Conservation (phyloP, 2,329 filamentous ascomycete species). For the Huntiella decipiens region DNA sequence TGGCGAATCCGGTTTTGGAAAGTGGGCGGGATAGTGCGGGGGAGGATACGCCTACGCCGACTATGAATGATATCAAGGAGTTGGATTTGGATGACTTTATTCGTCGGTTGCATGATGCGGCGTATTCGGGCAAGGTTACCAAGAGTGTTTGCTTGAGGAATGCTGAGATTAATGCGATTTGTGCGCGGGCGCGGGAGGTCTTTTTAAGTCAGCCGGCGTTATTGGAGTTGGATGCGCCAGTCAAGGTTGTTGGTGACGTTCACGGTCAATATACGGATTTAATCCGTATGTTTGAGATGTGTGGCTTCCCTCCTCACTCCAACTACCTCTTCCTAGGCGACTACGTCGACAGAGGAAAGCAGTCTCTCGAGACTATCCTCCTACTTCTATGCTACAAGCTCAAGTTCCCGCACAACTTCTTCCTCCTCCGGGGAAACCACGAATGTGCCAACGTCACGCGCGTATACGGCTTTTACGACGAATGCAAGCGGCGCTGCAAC, state of each 20-base stretch:
- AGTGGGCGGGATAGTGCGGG: slow-evolving; percentile 23
- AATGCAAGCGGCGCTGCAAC: slow-evolving; percentile 90
- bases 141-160: slow-evolving; percentile 97
- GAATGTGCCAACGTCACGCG: slow-evolving; percentile 92
- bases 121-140: slow-evolving; percentile 89
- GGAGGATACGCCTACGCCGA: slow-evolving; percentile 31
- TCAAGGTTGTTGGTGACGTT: slow-evolving; percentile 95
- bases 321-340: slow-evolving; percentile 93
- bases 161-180: slow-evolving; percentile 89
- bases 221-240: slow-evolving; percentile 77
- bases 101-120: slow-evolving; percentile 78
- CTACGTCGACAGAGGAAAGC: slow-evolving; percentile 92
- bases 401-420: slow-evolving; percentile 95
- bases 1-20: slow-evolving; percentile 42
- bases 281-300: slow-evolving; percentile 97
- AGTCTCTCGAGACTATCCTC: slow-evolving; percentile 85
- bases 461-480: slow-evolving; percentile 95
- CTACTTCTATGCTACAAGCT: slow-evolving; percentile 91
- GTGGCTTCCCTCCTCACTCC: slow-evolving; percentile 75
- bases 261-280: slow-evolving; percentile 94
- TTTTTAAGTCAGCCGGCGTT: slow-evolving; percentile 84
- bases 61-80: slow-evolving; percentile 78
- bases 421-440: slow-evolving; percentile 83
- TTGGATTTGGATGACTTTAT: slow-evolving; percentile 97
- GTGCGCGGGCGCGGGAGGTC: slow-evolving; percentile 69